A percentile compares a stretch with the other conserved stretches of the same genome.
These are phyloP conservation scores for Anthracocystis panici-leucophaei DNA, from an alignment of 1,284 basidiomycete genomes.

Conservation along the genomic window DNA sequence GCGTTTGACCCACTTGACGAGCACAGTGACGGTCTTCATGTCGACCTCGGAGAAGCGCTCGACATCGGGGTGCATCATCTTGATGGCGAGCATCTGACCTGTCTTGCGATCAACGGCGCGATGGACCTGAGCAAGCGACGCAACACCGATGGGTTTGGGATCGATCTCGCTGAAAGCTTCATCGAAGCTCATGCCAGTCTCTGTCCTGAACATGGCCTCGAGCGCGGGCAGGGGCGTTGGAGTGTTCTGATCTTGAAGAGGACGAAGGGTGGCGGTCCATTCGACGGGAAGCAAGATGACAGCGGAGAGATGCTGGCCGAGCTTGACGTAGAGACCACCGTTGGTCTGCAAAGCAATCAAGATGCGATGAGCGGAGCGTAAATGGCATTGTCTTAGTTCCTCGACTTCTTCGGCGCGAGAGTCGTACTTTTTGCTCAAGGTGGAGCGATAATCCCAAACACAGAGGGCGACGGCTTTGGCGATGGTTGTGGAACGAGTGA, in stretches of 20 bases:
- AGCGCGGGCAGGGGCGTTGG: conserved; percentile 67
- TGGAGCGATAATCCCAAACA: conserved; percentile 67
- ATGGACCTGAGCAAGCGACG: conserved; percentile 94
- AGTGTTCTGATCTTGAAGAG: conserved; percentile 71
- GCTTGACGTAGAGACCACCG: conserved; percentile 92
- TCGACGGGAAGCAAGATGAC: conserved; percentile 83
- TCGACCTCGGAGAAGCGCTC: conserved; percentile 94
- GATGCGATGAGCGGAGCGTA: conserved; percentile 65
- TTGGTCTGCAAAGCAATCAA: conserved; percentile 73
- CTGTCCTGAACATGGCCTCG: conserved; percentile 65
- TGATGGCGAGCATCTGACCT: conserved; percentile 82
- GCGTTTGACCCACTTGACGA: conserved; percentile 83
- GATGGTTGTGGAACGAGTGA: conserved; percentile 65
- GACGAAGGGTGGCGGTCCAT: conserved; percentile 76
- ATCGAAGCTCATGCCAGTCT: conserved; percentile 65
- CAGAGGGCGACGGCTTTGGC: conserved; percentile 67
- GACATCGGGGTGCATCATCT: conserved; percentile 95
- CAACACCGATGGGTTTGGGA: conserved; percentile 90
- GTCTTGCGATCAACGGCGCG: conserved; percentile 77
- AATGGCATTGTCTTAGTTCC: conserved; percentile 63
- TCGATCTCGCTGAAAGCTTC: conserved; percentile 79
- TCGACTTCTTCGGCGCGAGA: conserved; percentile 53
- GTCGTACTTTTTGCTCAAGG: conserved; percentile 56
- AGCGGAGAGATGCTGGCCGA: conserved; percentile 75
- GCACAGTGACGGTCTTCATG: conserved; percentile 73